Base-by-base conservation (phyloP, 2,329 filamentous ascomycete genomes). In the Xylaria sp. region DNA sequence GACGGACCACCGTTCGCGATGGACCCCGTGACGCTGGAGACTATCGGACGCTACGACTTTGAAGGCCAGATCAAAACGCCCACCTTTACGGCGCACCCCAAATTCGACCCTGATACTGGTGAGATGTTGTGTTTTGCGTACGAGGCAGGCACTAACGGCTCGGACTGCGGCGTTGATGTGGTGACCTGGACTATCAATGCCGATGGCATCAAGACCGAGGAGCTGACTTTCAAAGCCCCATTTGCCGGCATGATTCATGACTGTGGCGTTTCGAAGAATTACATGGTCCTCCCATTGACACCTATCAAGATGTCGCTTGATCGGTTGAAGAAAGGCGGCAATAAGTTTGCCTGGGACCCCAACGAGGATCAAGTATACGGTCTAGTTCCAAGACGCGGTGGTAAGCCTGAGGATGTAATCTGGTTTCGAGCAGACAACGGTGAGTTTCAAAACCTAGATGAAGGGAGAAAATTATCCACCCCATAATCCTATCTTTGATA, bases 361-460 rank as follows among this genome's bases (percentile, higher is more conserved):
- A 76, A 84, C 2, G 84, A 87, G 72, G 84, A 87, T 70, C 84
- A 86, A 72, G 83, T 82, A 76, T 87, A 87, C 68, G 85, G 83
- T 0, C 77, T 87, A 15, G 84, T 87, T 2, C 85, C 85, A 2
- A 78, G 85, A 7, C 74, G 81, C 2, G 81, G 81, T 2, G 84
- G 80, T 0, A 85, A 83, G 69, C 79, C 81, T 0, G 83, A 85
- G 66, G 85, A 87, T 73, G 83, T 86, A 47, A 75, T 82, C 0
- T 86, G 85, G 84, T 79, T 86, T 57, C 73, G 83, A 29, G 81
- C 82, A 9, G 81, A 83, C 55, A 86, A 86, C 61, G 84, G 84
- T 84, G 72, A 69, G 77, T 77, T 68, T 2, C 6, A n/a, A 38
- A n/a, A 20, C 6, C 15, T 13, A 6, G 9, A 20, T 2, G 17